Evolutionary conservation across 805 yeast species (phyloP).

Genomic region (Ogataea chonburiensis): DNA sequence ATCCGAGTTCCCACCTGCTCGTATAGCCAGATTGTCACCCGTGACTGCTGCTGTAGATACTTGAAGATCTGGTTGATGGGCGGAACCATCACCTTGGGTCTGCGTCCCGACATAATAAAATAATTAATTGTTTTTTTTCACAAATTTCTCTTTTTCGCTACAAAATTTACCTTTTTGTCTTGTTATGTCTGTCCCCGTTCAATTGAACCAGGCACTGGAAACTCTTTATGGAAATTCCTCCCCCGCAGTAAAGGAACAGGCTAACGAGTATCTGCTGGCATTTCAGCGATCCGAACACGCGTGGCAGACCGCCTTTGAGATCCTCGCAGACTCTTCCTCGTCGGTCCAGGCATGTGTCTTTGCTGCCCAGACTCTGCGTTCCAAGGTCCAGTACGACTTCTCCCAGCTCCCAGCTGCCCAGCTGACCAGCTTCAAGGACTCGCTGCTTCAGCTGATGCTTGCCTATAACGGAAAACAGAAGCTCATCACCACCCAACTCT

Average conservation of each 20-base stretch:
- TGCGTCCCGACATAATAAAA: slow-evolving; percentile 39
- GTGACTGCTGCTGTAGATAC: slow-evolving; percentile 75
- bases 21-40: slow-evolving; percentile 83
- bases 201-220: slow-evolving; percentile 45
- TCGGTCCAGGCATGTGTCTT: slow-evolving; percentile 66
- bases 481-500: slow-evolving; percentile 77
- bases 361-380: slow-evolving; percentile 87
- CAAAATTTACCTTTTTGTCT: slow-evolving; percentile 3
- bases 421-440: slow-evolving; percentile 61
- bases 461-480: slow-evolving; percentile 46
- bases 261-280: slow-evolving; percentile 60
- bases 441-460: slow-evolving; percentile 57
- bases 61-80: slow-evolving; percentile 91
- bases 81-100: slow-evolving; percentile 63
- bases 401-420: slow-evolving; percentile 66
- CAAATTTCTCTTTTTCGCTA: slow-evolving; percentile 5
- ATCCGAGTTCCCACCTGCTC: slow-evolving; percentile 79
- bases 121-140: background rate
- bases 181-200: slow-evolving; percentile 11
- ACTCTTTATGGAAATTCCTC: slow-evolving; percentile 41
- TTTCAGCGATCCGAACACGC: slow-evolving; percentile 84
- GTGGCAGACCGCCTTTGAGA: slow-evolving; percentile 67
- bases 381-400: slow-evolving; percentile 82
- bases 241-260: slow-evolving; percentile 40
- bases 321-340: slow-evolving; percentile 39